A percentile compares a stretch with the other conserved stretches of the same genome.
These are phyloP conservation scores for Fusarium lateritium DNA, from an alignment of 2,329 filamentous ascomycete species.

Conservation along the genomic window DNA sequence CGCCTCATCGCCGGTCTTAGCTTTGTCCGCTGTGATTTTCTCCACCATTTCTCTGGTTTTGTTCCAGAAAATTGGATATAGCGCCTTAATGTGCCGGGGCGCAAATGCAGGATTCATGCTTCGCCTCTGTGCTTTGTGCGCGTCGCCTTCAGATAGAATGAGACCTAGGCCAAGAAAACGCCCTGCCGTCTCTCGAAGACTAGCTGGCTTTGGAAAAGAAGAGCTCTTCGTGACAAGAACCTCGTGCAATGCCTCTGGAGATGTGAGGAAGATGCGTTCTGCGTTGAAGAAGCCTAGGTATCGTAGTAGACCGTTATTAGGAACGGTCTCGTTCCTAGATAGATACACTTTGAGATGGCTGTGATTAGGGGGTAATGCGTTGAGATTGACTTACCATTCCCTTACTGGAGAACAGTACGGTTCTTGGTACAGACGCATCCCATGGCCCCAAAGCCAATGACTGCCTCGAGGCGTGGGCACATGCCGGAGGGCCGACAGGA, in stretches of 20 bases:
- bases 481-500: slow-evolving; percentile 64
- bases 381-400: slow-evolving; percentile 59
- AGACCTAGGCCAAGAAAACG: slow-evolving; percentile 80
- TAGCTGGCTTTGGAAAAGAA: slow-evolving; percentile 75
- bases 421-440: slow-evolving; percentile 54
- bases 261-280: slow-evolving; percentile 72
- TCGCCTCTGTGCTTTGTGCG: slow-evolving; percentile 85
- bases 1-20: slow-evolving; percentile 54
- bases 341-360: slow-evolving; percentile 33
- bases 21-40: slow-evolving; percentile 65
- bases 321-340: slow-evolving; percentile 71
- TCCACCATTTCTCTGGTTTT: slow-evolving; percentile 79
- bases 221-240: slow-evolving; percentile 78
- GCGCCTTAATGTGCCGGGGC: slow-evolving; percentile 86
- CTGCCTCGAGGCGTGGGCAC: slow-evolving; percentile 61
- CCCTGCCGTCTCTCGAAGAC: slow-evolving; percentile 68
- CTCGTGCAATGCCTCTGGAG: slow-evolving; percentile 75
- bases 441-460: slow-evolving; percentile 65
- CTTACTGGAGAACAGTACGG: slow-evolving; percentile 61
- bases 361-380: background rate
- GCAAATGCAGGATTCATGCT: slow-evolving; percentile 87
- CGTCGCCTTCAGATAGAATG: slow-evolving; percentile 90
- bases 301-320: slow-evolving; percentile 77
- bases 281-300: slow-evolving; percentile 74
- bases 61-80: slow-evolving; percentile 87